These are phyloP conservation scores for Venturiaceae sp. DNA, from an alignment of 2,329 filamentous ascomycete species.

Conservation along the genomic window DNA sequence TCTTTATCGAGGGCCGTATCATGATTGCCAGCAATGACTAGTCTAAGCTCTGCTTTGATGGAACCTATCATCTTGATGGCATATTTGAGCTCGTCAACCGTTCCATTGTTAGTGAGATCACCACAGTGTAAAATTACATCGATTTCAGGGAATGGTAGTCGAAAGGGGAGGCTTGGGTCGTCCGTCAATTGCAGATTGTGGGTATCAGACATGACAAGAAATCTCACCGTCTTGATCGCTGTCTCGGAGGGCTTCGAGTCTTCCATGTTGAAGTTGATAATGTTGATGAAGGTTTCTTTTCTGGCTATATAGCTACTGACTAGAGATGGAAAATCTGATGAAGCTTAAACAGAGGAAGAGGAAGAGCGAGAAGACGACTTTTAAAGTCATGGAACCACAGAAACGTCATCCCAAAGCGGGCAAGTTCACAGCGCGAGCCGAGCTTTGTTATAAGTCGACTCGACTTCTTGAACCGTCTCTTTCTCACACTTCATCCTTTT, in stretches of 20 bases:
- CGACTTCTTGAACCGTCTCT: too few relatives aligned
- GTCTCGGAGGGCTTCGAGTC: background rate
- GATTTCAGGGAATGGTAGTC: background rate
- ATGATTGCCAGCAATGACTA: slow-evolving; percentile 29
- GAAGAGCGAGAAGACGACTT: too few relatives aligned
- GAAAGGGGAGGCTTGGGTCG: background rate
- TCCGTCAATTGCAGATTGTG: slow-evolving; percentile 13
- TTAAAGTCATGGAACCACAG: too few relatives aligned
- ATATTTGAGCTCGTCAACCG: slow-evolving; percentile 18
- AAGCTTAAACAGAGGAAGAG: too few relatives aligned
- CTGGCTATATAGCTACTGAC: too few relatives aligned
- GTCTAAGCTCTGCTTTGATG: slow-evolving; percentile 22
- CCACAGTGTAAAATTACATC: slow-evolving; percentile 32
- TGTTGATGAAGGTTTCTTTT: background rate
- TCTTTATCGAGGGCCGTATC: slow-evolving; percentile 16
- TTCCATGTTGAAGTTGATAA: background rate
- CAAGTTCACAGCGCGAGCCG: too few relatives aligned
- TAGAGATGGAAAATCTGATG: too few relatives aligned
- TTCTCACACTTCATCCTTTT: too few relatives aligned
- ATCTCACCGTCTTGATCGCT: background rate
- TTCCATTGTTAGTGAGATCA: slow-evolving; percentile 25
- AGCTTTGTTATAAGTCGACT: too few relatives aligned
- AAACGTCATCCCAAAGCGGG: too few relatives aligned
- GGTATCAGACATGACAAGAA: slow-evolving; percentile 17
- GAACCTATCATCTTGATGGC: slow-evolving; percentile 17